phyloP scores from a whole-genome alignment of 192 early-diverging fungal species.

The Geranomyces michiganensis region DNA sequence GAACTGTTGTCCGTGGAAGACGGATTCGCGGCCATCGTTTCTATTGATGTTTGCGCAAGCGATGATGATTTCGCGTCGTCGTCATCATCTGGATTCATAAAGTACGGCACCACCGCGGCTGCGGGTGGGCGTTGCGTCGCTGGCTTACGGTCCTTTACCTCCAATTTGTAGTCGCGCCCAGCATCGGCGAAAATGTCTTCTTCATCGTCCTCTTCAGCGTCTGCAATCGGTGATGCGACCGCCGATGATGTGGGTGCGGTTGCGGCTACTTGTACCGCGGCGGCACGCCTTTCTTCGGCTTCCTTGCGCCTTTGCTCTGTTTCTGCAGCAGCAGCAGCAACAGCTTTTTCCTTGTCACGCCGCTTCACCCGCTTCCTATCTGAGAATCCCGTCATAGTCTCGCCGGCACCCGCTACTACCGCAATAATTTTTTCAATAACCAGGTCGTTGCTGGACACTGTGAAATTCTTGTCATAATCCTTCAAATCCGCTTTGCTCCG shows the following conservation, averaged over 20 bases:
- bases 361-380: conserved; percentile 48
- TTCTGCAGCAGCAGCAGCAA: conserved; percentile 22
- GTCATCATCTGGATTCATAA: conserved; percentile 23
- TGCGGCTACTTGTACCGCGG: background rate
- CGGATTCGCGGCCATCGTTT: background rate
- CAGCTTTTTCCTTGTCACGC: conserved; percentile 42
- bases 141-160: conserved; percentile 39
- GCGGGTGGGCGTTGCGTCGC: background rate
- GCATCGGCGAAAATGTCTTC: conserved; percentile 83
- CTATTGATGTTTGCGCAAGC: background rate
- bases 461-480: conserved; percentile 34
- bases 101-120: conserved; percentile 14
- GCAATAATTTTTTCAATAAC: conserved; percentile 74
- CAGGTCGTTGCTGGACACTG: conserved; percentile 54
- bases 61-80: conserved; percentile 17
- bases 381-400: background rate
- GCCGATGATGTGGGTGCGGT: background rate
- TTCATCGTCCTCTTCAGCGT: conserved; percentile 51
- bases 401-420: conserved; percentile 58
- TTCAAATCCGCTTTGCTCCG: conserved; percentile 74
- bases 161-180: conserved; percentile 74
- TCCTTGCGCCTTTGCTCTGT: conserved; percentile 9
- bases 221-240: conserved; percentile 17
- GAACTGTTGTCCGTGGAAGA: background rate
- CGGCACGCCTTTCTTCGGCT: background rate